Evolutionary conservation across 192 early-diverging fungal genomes (phyloP).

Genomic region (Linnemannia hyalina): DNA sequence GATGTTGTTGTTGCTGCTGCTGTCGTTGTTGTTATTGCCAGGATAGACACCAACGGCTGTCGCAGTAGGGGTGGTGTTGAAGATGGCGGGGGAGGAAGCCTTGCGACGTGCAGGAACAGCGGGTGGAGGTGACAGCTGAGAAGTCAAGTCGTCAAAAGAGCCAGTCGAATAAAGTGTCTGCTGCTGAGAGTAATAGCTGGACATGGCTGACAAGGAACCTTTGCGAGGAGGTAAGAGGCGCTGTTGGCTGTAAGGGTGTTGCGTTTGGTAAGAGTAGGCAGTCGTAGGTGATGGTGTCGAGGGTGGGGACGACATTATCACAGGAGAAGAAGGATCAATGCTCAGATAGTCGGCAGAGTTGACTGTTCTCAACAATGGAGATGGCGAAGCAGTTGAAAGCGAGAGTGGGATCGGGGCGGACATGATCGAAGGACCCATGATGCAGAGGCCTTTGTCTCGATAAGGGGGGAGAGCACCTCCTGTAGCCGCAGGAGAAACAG

Average conservation of each 20-base stretch:
- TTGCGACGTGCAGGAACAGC: constrained; percentile 33
- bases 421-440: constrained; percentile 18
- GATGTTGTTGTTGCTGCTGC: not conserved
- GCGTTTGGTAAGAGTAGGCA: not conserved
- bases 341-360: constrained; percentile 14
- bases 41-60: not conserved
- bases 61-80: not conserved
- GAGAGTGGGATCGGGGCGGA: not conserved
- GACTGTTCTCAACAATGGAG: not conserved
- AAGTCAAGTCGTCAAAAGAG: constrained; percentile 5
- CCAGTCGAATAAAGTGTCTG: not conserved
- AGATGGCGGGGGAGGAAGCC: constrained; percentile 26
- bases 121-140: not conserved
- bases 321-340: not conserved
- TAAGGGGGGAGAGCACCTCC: not conserved
- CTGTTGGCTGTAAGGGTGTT: not conserved
- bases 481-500: not conserved
- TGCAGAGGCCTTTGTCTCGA: constrained; percentile 29
- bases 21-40: not conserved
- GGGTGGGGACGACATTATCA: constrained; percentile 13
- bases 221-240: constrained; percentile 12
- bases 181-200: not conserved
- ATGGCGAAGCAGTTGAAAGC: not conserved
- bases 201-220: constrained; percentile 15
- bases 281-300: constrained; percentile 25